These are phyloP conservation scores for Astrothelium macrocarpum DNA, from an alignment of 495 filamentous ascomycete species.

Conservation along the genomic window DNA sequence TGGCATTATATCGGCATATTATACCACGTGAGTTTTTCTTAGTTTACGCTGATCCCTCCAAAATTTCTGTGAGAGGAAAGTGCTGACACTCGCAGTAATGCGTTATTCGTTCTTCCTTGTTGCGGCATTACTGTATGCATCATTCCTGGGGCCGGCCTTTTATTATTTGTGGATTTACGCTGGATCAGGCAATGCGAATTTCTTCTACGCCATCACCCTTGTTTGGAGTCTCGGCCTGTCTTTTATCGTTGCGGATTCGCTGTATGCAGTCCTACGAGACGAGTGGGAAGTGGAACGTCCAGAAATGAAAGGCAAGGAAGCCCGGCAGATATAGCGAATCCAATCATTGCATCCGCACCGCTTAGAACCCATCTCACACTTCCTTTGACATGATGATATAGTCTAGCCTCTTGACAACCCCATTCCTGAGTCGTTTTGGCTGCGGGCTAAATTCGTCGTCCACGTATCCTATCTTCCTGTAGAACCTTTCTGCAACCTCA, in stretches of 20 bases:
- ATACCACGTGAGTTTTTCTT: constrained; percentile 59
- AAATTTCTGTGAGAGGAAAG: no score
- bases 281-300: constrained; percentile 92
- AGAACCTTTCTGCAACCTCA: constrained; percentile 50
- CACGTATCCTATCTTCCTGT: constrained; percentile 56
- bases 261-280: constrained; percentile 82
- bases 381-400: constrained; percentile 9
- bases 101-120: constrained; percentile 83
- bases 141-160: constrained; percentile 85
- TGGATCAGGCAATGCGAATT: constrained; percentile 94
- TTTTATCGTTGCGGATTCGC: constrained; percentile 66
- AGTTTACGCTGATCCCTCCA: constrained; percentile 4
- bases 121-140: constrained; percentile 73
- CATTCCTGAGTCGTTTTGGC: neutral
- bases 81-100: constrained; percentile 47
- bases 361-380: neutral
- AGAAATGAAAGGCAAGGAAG: constrained; percentile 77
- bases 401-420: constrained; percentile 5
- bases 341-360: neutral
- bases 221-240: constrained; percentile 90
- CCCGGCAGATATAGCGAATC: constrained; percentile 54
- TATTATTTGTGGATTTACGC: constrained; percentile 98
- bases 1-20: constrained; percentile 86
- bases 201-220: constrained; percentile 97
- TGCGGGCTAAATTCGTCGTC: constrained; percentile 12